These are phyloP conservation scores for Samsoniella hepiali DNA, from an alignment of 2,329 filamentous ascomycete species.

Conservation along the genomic window DNA sequence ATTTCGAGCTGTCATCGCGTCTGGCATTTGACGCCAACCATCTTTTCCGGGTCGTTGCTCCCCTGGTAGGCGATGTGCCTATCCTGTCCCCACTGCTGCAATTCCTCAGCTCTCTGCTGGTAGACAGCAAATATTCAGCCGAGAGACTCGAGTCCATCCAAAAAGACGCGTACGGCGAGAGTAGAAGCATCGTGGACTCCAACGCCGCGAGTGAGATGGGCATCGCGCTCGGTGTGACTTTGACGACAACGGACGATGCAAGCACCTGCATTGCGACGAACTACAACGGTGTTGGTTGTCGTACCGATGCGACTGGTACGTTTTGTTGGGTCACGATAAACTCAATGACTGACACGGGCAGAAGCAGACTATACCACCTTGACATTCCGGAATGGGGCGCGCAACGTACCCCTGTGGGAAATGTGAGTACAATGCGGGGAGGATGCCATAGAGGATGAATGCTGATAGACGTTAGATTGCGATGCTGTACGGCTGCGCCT, in stretches of 20 bases:
- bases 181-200: slow-evolving; percentile 10
- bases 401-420: slow-evolving; percentile 9
- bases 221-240: slow-evolving; percentile 18
- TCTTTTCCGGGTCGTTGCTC: background rate
- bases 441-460: background rate
- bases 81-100: slow-evolving; percentile 8
- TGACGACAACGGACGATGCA: slow-evolving; percentile 20
- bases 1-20: slow-evolving; percentile 12
- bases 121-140: slow-evolving; percentile 19
- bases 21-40: slow-evolving; percentile 14
- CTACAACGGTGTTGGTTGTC: slow-evolving; percentile 20
- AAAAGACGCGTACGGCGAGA: slow-evolving; percentile 17
- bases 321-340: background rate
- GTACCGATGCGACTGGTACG: slow-evolving; percentile 1
- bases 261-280: slow-evolving; percentile 21
- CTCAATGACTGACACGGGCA: background rate
- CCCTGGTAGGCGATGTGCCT: slow-evolving; percentile 14
- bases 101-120: slow-evolving; percentile 13
- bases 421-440: background rate
- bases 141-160: slow-evolving; percentile 15
- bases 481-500: slow-evolving; percentile 22
- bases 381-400: slow-evolving; percentile 1
- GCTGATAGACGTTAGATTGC: slow-evolving; percentile 12
- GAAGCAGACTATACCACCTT: slow-evolving; percentile 19
- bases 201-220: slow-evolving; percentile 15